Percentiles rank a stretch among this genome's conserved stretches.
Evolutionary conservation across 176 grass and related monocot species (phyloP).

Genomic region (Chrysopogon serrulatus): DNA sequence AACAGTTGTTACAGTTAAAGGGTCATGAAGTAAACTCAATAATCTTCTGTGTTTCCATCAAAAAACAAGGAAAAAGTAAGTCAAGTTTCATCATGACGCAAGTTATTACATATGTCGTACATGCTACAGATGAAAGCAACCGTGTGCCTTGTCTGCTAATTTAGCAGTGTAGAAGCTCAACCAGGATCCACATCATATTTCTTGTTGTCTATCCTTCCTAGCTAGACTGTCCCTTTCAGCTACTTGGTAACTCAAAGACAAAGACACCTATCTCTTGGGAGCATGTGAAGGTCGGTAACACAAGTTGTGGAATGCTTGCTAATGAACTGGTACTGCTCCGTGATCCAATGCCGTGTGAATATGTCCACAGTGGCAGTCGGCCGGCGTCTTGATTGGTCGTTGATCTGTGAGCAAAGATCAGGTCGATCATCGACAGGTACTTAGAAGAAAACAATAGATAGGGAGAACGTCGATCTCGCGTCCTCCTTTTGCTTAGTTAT

Average conservation of each 20-base stretch:
- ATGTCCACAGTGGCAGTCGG: background rate
- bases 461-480: background rate
- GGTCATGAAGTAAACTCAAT: background rate
- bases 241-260: conserved; percentile 40
- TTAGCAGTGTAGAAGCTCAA: background rate
- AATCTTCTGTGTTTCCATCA: no score
- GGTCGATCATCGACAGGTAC: background rate
- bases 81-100: background rate
- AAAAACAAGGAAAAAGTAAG: no score
- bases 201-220: background rate
- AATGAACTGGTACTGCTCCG: background rate
- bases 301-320: conserved; percentile 3
- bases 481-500: no score
- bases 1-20: background rate
- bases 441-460: background rate
- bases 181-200: conserved; percentile 22
- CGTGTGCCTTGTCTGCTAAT: conserved; percentile 12
- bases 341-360: background rate
- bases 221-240: conserved; percentile 11
- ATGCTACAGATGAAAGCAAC: conserved; percentile 16
- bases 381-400: background rate
- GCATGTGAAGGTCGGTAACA: conserved; percentile 10
- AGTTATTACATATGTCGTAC: background rate
- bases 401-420: background rate
- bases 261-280: conserved; percentile 32